A percentile compares a stretch with the other conserved stretches of the same genome.
Conservation (phyloP, 2,329 filamentous ascomycete species). For the Nigrospora sphaerica region DNA sequence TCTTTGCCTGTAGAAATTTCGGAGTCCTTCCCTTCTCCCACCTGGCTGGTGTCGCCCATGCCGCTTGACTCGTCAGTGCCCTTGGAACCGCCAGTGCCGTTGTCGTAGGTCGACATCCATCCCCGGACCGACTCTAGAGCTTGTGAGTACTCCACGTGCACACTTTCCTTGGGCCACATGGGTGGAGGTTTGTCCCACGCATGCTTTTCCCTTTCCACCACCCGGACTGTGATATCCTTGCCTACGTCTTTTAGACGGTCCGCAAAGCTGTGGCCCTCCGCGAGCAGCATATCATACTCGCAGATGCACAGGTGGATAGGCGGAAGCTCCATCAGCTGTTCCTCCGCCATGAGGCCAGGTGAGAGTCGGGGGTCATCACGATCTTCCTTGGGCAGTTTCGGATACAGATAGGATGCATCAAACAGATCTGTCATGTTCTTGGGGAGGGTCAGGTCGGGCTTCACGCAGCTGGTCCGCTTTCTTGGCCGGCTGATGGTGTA, state of each 20-base stretch:
- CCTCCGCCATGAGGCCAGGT: conserved; percentile 25
- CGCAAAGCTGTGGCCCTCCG: conserved; percentile 17
- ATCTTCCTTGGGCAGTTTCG: conserved; percentile 31
- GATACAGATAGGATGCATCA: conserved; percentile 53
- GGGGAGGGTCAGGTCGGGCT: conserved; percentile 51
- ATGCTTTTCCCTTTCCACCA: conserved; percentile 38
- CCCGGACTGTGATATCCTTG: conserved; percentile 28
- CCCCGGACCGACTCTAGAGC: conserved; percentile 31
- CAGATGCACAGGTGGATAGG: conserved; percentile 18
- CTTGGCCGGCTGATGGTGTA: conserved; percentile 49
- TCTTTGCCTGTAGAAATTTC: no score
- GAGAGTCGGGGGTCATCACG: conserved; percentile 48
- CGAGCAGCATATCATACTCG: conserved; percentile 22
- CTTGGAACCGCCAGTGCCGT: neutral
- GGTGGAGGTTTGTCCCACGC: conserved; percentile 42
- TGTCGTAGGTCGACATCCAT: conserved; percentile 19
- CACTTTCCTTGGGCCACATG: conserved; percentile 34
- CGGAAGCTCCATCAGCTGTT: conserved; percentile 12
- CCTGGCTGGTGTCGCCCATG: no score
- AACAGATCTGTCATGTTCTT: conserved; percentile 52
- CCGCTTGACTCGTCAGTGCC: no score
- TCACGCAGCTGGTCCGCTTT: conserved; percentile 44
- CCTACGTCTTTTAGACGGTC: conserved; percentile 12
- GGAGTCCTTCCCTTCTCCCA: no score
- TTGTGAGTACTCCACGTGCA: conserved; percentile 37